These are phyloP conservation scores for Fusarium dimerum DNA, from an alignment of 2,329 filamentous ascomycete species.

Conservation along the genomic window DNA sequence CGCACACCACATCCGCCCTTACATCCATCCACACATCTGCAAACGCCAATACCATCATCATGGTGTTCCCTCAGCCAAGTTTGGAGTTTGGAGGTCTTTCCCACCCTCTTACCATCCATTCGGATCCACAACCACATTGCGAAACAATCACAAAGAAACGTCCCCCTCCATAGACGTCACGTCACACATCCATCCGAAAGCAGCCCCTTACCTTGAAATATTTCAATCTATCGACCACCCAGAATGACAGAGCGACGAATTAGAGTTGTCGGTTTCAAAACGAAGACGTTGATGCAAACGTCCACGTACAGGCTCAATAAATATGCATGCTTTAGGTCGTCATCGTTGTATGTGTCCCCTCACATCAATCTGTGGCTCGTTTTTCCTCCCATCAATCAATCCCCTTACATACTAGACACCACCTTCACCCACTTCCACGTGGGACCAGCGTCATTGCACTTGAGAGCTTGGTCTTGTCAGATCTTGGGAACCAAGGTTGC, in stretches of 20 bases:
- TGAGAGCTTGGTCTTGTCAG: slow-evolving; percentile 19
- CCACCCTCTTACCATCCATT: background rate
- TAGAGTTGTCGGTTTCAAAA: background rate
- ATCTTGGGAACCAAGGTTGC: slow-evolving; percentile 4
- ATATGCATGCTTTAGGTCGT: slow-evolving; percentile 2
- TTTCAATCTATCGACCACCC: background rate
- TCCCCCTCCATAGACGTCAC: background rate
- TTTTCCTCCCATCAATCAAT: slow-evolving; percentile 2
- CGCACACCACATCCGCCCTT: too few relatives aligned
- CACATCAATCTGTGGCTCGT: slow-evolving; percentile 7
- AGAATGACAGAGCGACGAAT: background rate
- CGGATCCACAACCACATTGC: background rate
- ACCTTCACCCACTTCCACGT: slow-evolving; percentile 22
- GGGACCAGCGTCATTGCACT: slow-evolving; percentile 18
- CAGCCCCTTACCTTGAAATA: background rate
- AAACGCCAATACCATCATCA: too few relatives aligned
- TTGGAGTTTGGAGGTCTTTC: slow-evolving; percentile 17
- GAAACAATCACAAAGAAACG: background rate
- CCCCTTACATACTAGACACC: slow-evolving; percentile 1
- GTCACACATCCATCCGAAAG: background rate
- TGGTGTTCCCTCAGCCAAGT: slow-evolving; percentile 12
- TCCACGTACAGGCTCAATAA: too few relatives aligned
- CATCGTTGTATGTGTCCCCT: slow-evolving; percentile 8
- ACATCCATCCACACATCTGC: too few relatives aligned
- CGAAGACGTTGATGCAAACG: background rate